Evolutionary conservation across 2,329 filamentous ascomycete genomes (phyloP), one percentile per base, ranked within the genome.

Genomic region (Sporothrix inflata): DNA sequence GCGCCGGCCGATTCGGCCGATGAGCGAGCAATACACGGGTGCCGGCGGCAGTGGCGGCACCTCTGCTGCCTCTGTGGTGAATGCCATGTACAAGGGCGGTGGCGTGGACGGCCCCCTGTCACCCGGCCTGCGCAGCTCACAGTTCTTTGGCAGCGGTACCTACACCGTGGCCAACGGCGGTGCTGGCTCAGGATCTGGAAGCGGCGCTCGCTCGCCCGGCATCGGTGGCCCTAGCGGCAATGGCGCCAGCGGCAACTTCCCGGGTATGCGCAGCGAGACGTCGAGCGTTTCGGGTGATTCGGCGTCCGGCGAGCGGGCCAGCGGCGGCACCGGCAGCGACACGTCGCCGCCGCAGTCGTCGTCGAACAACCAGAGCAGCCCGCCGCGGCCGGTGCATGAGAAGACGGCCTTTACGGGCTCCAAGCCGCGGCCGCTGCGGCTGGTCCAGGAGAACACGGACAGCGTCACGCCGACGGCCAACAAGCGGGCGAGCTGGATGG

Each of bases 61-160:
- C 9, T 70, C 71, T 3, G 90, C 90, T 30, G 92, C 92, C 8
- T 89, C 87, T 73, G 88, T 97, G 40, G 91, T 97, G 66, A 93
- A 93, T 77, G 94, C 94, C 81, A 97, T 97, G 92, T 97, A 97
- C 83, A 91, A 91, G 78, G 91, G 91, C 16, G 63, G 40, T 38
- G 60, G 71, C 7, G 88, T 90, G 11, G 91, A 91, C 27, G 87
- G 88, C 4, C 87, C 89, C 9, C 84, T 88, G 57, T 91, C 90
- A 27, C 86, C 89, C 60, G 83, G 87, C 3, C 82, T 90, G 77
- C 83, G 90, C 74, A 84, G 87, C 79, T 88, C 88, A 74, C 85
- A 88, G 78, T 89, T 88, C 42, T 92, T 92, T 82, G 92, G 65
- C 69, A 61, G 49, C 47, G 63, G 65, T 24, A 45, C 30, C 30